Evolutionary conservation across 768 basidiomycete species (phyloP).

Genomic region (Dentipellis fragilis): DNA sequence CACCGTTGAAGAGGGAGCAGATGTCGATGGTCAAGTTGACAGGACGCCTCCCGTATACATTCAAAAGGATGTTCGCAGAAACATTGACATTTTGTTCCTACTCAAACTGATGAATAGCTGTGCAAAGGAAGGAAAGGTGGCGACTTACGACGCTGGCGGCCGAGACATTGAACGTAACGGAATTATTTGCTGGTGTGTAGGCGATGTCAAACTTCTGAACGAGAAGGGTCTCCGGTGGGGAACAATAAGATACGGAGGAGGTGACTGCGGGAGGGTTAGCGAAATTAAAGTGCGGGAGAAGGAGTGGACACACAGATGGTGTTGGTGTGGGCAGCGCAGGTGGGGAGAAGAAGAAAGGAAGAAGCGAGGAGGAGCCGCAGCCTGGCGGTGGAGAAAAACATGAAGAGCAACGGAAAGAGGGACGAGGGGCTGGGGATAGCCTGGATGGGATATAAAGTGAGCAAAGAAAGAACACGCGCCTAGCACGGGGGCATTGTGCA

Average conservation of each 20-base stretch:
- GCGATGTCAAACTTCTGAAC: conserved; percentile 68
- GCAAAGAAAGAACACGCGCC: not conserved
- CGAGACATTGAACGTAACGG: conserved; percentile 76
- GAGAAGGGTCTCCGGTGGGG: conserved; percentile 70
- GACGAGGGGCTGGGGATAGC: no score
- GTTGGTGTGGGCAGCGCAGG: conserved; percentile 39
- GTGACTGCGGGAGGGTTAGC: conserved; percentile 42
- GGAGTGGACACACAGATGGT: conserved; percentile 44
- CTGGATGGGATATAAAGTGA: conserved; percentile 8
- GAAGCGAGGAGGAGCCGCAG: conserved; percentile 44
- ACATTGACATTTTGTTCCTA: conserved; percentile 74
- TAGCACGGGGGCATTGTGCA: conserved; percentile 6
- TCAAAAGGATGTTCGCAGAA: conserved; percentile 69
- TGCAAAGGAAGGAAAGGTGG: conserved; percentile 8
- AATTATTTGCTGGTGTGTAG: conserved; percentile 61
- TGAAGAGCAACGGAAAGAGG: conserved; percentile 26
- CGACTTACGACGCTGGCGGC: conserved; percentile 75
- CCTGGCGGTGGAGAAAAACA: conserved; percentile 67
- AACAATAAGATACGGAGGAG: conserved; percentile 82
- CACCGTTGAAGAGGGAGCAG: conserved; percentile 68
- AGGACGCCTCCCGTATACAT: conserved; percentile 80
- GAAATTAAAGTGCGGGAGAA: conserved; percentile 1
- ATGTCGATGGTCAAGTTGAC: conserved; percentile 83
- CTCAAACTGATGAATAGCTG: not conserved
- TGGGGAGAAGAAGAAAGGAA: conserved; percentile 19